phyloP scores from a whole-genome alignment of 2,329 filamentous ascomycete species.

The Xylaria sp. region DNA sequence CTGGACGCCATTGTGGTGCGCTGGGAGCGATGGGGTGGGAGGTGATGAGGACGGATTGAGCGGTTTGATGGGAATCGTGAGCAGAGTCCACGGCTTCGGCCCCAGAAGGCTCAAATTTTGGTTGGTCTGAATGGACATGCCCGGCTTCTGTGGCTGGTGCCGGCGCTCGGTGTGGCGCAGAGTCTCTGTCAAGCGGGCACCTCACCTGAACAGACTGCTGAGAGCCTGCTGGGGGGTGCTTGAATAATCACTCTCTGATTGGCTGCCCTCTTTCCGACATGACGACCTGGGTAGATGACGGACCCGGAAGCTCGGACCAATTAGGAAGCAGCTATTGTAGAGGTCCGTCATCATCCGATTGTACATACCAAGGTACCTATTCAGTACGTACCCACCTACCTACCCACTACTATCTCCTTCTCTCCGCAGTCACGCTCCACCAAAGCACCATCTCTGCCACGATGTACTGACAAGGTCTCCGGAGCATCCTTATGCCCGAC shows the following conservation, averaged over 20 bases:
- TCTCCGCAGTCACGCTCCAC: neutral
- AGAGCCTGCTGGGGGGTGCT: neutral
- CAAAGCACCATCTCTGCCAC: neutral
- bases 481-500: neutral
- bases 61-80: slow-evolving; percentile 56
- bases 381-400: too few relatives aligned
- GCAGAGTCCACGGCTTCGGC: slow-evolving; percentile 38
- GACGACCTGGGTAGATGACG: slow-evolving; percentile 4
- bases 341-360: slow-evolving; percentile 10
- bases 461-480: too few relatives aligned
- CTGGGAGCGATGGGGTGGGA: slow-evolving; percentile 52
- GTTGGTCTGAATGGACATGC: slow-evolving; percentile 37
- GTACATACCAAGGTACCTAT: neutral
- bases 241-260: slow-evolving; percentile 38
- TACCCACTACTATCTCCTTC: neutral
- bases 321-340: neutral
- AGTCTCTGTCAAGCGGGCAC: slow-evolving; percentile 8
- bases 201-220: too few relatives aligned
- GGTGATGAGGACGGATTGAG: slow-evolving; percentile 52
- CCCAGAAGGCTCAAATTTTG: slow-evolving; percentile 40
- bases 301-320: slow-evolving; percentile 20
- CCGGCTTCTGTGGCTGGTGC: slow-evolving; percentile 24
- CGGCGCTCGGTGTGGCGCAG: slow-evolving; percentile 19
- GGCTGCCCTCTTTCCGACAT: slow-evolving; percentile 18
- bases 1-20: slow-evolving; percentile 81